These are phyloP conservation scores for Mortierella sp. DNA, from an alignment of 371 early-diverging fungal species.

Conservation along the genomic window DNA sequence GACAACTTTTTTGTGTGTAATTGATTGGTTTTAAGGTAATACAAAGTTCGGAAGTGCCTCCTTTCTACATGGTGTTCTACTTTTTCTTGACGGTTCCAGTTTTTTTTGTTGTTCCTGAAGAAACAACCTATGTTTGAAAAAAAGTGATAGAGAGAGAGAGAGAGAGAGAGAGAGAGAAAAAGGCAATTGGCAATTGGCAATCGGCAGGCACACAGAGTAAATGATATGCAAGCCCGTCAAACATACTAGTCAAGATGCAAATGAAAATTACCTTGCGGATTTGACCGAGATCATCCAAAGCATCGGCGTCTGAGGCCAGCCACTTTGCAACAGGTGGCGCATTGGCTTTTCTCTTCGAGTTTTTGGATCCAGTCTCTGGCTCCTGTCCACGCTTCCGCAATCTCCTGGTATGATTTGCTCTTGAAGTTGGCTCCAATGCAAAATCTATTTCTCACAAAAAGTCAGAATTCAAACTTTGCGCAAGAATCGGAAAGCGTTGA, in stretches of 20 bases:
- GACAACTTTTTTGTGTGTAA: neutral
- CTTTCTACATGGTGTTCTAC: constrained; percentile 1
- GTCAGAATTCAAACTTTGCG: neutral
- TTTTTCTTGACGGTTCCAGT: constrained; percentile 43
- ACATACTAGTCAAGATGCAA: neutral
- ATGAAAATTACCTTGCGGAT: constrained; percentile 44
- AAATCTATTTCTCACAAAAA: constrained; percentile 50
- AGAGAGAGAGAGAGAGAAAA: too few species aligned
- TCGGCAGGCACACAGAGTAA: neutral
- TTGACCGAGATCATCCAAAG: constrained; percentile 38
- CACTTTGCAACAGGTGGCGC: constrained; percentile 40
- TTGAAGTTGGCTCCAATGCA: constrained; percentile 43
- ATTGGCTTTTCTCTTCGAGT: constrained; percentile 43
- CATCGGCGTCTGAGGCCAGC: constrained; percentile 47
- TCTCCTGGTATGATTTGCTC: constrained; percentile 46
- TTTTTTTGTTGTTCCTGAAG: constrained; percentile 28
- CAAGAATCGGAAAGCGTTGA: neutral
- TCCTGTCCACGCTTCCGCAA: constrained; percentile 50
- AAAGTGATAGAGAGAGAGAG: too few species aligned
- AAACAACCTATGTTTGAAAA: constrained; percentile 10
- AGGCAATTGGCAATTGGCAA: too few species aligned
- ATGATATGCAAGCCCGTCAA: neutral
- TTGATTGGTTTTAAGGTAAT: neutral
- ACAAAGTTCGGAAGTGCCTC: neutral
- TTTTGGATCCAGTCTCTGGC: constrained; percentile 39